These are phyloP conservation scores for Rutstroemia sydowiana DNA, from an alignment of 2,329 filamentous ascomycete species.

Conservation along the genomic window DNA sequence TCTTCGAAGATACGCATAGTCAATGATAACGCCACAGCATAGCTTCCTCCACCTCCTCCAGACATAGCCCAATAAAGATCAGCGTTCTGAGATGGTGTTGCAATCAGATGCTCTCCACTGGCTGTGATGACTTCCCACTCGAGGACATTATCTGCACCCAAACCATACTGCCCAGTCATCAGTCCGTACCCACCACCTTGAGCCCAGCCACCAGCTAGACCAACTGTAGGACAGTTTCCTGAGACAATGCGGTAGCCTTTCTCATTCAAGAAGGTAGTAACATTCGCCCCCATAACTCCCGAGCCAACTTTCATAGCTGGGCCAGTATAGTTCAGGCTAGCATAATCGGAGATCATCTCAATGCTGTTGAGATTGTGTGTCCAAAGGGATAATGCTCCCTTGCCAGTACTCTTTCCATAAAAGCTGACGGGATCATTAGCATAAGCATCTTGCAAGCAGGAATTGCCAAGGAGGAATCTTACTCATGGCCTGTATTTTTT, in stretches of 20 bases:
- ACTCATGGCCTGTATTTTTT: constrained; percentile 39
- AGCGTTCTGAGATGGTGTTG: constrained; percentile 42
- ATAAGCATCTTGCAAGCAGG: neutral
- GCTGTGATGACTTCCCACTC: constrained; percentile 48
- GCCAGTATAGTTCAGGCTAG: constrained; percentile 27
- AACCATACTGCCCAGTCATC: constrained; percentile 43
- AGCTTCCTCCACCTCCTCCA: constrained; percentile 47
- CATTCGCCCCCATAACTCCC: constrained; percentile 35
- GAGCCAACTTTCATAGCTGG: constrained; percentile 31
- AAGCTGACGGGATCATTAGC: constrained; percentile 31
- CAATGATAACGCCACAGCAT: constrained; percentile 49
- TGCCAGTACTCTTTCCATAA: constrained; percentile 38
- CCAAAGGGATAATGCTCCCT: constrained; percentile 39
- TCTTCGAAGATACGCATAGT: constrained; percentile 44
- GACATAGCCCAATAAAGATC: constrained; percentile 58
- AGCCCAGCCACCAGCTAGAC: constrained; percentile 39
- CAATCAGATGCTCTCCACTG: constrained; percentile 39
- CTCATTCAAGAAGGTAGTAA: constrained; percentile 37
- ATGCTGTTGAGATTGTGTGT: constrained; percentile 39
- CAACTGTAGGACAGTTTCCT: constrained; percentile 43
- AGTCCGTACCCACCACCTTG: constrained; percentile 54
- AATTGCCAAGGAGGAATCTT: neutral
- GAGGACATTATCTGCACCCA: constrained; percentile 55
- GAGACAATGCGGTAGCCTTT: constrained; percentile 41
- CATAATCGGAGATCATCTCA: constrained; percentile 28